Evolutionary conservation across 768 basidiomycete species (phyloP).

Genomic region (Kwoniella dendrophila): DNA sequence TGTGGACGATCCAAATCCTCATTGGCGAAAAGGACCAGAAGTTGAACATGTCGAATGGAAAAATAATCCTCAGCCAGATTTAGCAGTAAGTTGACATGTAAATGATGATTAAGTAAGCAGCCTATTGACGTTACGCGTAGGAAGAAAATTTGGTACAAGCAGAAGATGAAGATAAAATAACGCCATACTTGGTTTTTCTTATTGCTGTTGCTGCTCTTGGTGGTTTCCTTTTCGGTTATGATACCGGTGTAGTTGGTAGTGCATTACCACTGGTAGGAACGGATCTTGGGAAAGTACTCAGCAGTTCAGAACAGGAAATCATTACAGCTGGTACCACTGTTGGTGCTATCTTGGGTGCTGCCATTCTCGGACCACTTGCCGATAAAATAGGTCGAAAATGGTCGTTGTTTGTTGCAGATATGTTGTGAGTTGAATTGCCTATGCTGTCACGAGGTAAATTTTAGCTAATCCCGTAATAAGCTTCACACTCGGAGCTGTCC

Average conservation of each 20-base stretch:
- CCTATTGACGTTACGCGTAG: background rate
- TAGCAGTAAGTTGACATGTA: background rate
- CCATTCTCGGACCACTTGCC: conserved; percentile 12
- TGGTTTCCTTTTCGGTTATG: conserved; percentile 33
- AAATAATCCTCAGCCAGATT: conserved; percentile 4
- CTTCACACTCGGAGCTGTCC: conserved; percentile 29
- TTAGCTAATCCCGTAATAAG: background rate
- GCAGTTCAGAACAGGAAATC: conserved; percentile 25
- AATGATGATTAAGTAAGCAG: background rate
- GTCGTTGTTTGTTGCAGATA: conserved; percentile 18
- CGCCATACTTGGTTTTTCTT: conserved; percentile 12
- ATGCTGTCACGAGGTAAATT: background rate
- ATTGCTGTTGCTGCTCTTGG: conserved; percentile 23
- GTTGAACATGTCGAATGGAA: conserved; percentile 11
- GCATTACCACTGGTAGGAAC: conserved; percentile 23
- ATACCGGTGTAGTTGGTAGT: conserved; percentile 24
- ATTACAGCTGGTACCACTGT: conserved; percentile 30
- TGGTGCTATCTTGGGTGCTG: conserved; percentile 29
- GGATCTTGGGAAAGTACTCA: conserved; percentile 20
- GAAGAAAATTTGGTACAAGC: conserved; percentile 22
- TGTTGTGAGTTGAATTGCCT: conserved; percentile 9
- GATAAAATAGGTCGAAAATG: conserved; percentile 10
- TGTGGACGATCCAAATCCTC: background rate
- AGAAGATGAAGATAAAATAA: conserved; percentile 26
- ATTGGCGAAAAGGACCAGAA: conserved; percentile 8